A percentile compares a stretch with the other conserved stretches of the same genome.
phyloP scores from a whole-genome alignment of 2,329 filamentous ascomycete species.

The Chalaropsis thielavioides region DNA sequence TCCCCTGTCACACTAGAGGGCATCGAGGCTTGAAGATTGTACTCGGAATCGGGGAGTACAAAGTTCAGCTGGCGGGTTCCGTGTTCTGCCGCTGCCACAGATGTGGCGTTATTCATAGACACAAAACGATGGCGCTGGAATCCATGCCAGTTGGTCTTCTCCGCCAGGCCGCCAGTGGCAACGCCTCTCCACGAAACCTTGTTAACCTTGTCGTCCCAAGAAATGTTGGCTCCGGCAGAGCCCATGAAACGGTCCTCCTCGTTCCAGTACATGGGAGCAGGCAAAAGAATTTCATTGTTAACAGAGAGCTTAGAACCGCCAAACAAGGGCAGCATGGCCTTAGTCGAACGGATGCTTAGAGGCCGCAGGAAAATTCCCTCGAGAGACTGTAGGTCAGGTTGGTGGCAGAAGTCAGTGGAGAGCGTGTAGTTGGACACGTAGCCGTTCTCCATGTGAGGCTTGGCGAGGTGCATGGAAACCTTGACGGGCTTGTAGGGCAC shows the following conservation, averaged over 20 bases:
- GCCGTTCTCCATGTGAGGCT: conserved; percentile 39
- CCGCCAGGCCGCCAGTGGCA: conserved; percentile 48
- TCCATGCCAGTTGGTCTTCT: conserved; percentile 48
- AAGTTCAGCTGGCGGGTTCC: conserved; percentile 37
- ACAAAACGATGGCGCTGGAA: conserved; percentile 67
- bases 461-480: conserved; percentile 33
- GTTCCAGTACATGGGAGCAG: conserved; percentile 54
- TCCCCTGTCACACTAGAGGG: conserved; percentile 17
- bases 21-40: conserved; percentile 26
- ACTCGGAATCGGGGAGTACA: conserved; percentile 34
- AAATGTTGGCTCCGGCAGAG: conserved; percentile 35
- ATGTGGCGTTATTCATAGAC: conserved; percentile 54
- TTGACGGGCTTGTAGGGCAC: conserved; percentile 32
- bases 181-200: conserved; percentile 51
- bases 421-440: conserved; percentile 48
- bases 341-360: conserved; percentile 40
- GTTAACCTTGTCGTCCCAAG: conserved; percentile 43
- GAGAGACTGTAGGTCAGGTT: conserved; percentile 46
- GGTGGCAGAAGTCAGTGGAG: conserved; percentile 49
- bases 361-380: conserved; percentile 52
- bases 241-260: conserved; percentile 49
- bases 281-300: conserved; percentile 57
- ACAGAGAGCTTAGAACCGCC: conserved; percentile 53
- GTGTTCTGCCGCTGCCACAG: conserved; percentile 35
- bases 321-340: conserved; percentile 49